Evolutionary conservation across 257 asterid species (phyloP).

Genomic region (Echites panduratus): DNA sequence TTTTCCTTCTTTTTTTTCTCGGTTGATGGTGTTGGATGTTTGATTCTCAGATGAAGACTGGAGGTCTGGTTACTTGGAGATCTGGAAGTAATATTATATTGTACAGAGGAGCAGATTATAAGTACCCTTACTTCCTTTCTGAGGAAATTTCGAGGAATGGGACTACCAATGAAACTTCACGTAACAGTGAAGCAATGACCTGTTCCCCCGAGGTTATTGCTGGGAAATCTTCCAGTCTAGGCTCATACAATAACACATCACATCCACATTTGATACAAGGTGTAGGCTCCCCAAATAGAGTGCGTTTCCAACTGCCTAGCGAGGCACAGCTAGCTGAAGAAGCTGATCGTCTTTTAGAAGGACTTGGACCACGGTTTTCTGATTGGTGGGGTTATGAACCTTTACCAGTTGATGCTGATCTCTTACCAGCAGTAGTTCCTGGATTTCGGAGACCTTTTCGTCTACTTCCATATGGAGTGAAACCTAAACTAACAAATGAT

Average conservation of each 20-base stretch:
- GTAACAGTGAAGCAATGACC: slow-evolving; percentile 23
- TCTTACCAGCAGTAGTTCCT: slow-evolving; percentile 80
- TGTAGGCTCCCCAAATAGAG: slow-evolving; percentile 79
- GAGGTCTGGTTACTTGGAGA: slow-evolving; percentile 97
- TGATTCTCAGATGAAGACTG: slow-evolving; percentile 77
- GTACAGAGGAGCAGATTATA: slow-evolving; percentile 82
- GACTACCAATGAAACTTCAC: slow-evolving; percentile 36
- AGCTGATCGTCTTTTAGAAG: slow-evolving; percentile 69
- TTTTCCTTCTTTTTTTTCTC: neutral
- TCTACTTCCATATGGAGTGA: slow-evolving; percentile 88
- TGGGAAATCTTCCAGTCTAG: slow-evolving; percentile 24
- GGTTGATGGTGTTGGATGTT: neutral
- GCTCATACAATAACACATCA: slow-evolving; percentile 24
- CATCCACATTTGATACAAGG: slow-evolving; percentile 57
- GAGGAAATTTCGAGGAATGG: slow-evolving; percentile 23
- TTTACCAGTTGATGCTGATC: slow-evolving; percentile 93
- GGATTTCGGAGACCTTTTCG: slow-evolving; percentile 85
- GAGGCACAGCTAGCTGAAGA: slow-evolving; percentile 81
- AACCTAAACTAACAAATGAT: slow-evolving; percentile 77
- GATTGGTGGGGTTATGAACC: slow-evolving; percentile 99
- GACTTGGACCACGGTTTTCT: slow-evolving; percentile 87
- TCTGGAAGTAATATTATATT: slow-evolving; percentile 81
- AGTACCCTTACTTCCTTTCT: slow-evolving; percentile 77
- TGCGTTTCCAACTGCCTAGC: slow-evolving; percentile 88
- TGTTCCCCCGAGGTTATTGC: slow-evolving; percentile 26